Evolutionary conservation across 192 early-diverging fungal species (phyloP), one percentile per base, ranked within the genome.

Genomic region (Coemansia reversa): DNA sequence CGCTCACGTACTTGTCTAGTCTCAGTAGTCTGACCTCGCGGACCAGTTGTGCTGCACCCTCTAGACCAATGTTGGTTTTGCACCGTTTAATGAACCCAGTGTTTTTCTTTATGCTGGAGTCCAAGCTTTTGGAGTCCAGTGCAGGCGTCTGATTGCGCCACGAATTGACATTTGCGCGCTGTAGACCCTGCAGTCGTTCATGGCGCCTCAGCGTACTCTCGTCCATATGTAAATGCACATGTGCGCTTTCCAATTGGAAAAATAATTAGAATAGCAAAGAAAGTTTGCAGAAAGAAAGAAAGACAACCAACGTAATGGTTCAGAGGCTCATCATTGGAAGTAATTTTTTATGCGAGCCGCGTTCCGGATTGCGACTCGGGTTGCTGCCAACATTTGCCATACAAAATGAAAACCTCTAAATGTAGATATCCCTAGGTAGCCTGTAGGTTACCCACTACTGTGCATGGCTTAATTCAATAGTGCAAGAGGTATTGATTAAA

Each of bases 81-180:
- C 83, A 98, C 64, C 95, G 96, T 70, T 93, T 93, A 60, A 97
- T 92, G 70, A 99, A 98, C 16, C 89, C 86, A 5, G 92, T 94
- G 77, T 97, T 97, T 84, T 97, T 97, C 72, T 98, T 99, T 52
- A 99, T 93, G 77, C 92, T 96, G 57, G 92, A 90, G 67, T 99
- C 97, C 19, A 98, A 62, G 18, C 57, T 42, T 49, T 51, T 54
- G 22, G 72, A 29, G 27, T 72, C 70, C n/a, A 70, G 57, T 32
- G 29, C 62, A 16, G 61, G 57, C 7, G 33, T 54, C 22, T 52
- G 63, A n/a, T 65, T 68, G 52, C 64, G 45, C 76, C 76, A 79
- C 33, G 76, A 70, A 39, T 60, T 64, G 7, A 74, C 54, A 58
- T 79, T 79, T 51, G 56, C 61, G 58, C 67, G 76, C 62, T 79